Conservation (phyloP, 164 flowering plant species). For the Berberis vulgaris region DNA sequence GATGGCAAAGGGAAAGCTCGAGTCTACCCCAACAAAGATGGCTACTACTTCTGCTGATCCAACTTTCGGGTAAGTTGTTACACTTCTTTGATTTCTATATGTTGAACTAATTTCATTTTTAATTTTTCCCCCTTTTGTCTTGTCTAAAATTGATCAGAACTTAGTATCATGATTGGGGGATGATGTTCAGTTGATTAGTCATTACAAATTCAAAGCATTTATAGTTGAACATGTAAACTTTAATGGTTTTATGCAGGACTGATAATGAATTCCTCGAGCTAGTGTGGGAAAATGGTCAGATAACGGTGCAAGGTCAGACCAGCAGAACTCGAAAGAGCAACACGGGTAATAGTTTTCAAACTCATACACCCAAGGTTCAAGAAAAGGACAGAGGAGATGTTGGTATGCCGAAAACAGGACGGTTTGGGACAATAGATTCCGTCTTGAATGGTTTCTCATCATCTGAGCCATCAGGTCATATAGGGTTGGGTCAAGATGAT, state of each 20-base stretch:
- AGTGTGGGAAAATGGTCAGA: constrained; percentile 84
- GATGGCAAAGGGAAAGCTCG: constrained; percentile 17
- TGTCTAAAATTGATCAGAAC: too few relatives aligned
- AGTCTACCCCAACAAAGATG: constrained; percentile 31
- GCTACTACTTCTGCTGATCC: constrained; percentile 26
- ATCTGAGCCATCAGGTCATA: constrained; percentile 13
- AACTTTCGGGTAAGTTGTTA: constrained; percentile 37
- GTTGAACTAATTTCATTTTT: too few relatives aligned
- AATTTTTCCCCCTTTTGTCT: too few relatives aligned
- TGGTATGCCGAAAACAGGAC: constrained; percentile 23
- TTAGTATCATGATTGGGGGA: too few relatives aligned
- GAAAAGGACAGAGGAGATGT: constrained; percentile 30
- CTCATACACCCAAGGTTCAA: constrained; percentile 11
- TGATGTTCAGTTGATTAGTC: too few relatives aligned
- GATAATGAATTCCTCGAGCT: constrained; percentile 59
- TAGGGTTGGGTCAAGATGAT: constrained; percentile 47
- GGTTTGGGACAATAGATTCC: constrained; percentile 15
- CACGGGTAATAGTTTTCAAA: constrained; percentile 13
- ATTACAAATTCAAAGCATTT: too few relatives aligned
- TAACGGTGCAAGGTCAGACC: constrained; percentile 64
- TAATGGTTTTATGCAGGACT: constrained; percentile 21
- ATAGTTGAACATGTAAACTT: neutral
- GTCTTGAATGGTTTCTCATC: constrained; percentile 29
- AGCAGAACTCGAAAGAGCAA: constrained; percentile 37
- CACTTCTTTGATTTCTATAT: too few relatives aligned